Percentiles rank a stretch among this genome's conserved stretches.
phyloP scores from a whole-genome alignment of 805 yeast genomes.

The Cyberlindnera veronae region DNA sequence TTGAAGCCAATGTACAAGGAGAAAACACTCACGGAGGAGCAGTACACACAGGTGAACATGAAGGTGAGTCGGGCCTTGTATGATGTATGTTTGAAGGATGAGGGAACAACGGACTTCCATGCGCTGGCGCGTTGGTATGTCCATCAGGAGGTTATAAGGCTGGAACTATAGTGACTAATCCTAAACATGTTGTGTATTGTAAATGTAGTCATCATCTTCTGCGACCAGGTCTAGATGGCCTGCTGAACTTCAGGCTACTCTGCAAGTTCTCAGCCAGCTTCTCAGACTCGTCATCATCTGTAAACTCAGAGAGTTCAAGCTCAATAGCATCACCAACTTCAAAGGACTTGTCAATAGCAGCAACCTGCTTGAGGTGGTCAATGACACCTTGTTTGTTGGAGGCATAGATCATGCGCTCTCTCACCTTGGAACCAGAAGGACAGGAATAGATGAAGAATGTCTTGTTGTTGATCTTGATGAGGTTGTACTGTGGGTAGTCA shows the following conservation, averaged over 20 bases:
- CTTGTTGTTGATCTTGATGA: slow-evolving; percentile 43
- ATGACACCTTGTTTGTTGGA: slow-evolving; percentile 66
- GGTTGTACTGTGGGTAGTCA: slow-evolving; percentile 54
- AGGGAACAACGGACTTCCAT: slow-evolving; percentile 12
- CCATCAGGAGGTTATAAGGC: slow-evolving; percentile 1
- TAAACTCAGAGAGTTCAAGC: slow-evolving; percentile 51
- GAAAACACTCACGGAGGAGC: slow-evolving; percentile 31
- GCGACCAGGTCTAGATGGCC: slow-evolving; percentile 73
- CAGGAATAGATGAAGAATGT: slow-evolving; percentile 75
- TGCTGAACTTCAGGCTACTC: slow-evolving; percentile 40
- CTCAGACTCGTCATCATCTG: slow-evolving; percentile 19
- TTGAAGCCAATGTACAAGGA: slow-evolving; percentile 47
- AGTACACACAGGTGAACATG: slow-evolving; percentile 61
- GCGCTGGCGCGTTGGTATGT: slow-evolving; percentile 18
- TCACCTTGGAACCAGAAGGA: slow-evolving; percentile 86
- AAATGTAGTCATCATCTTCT: slow-evolving; percentile 26
- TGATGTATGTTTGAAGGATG: slow-evolving; percentile 26
- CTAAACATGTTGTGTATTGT: neutral
- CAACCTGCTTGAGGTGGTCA: slow-evolving; percentile 40
- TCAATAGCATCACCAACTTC: slow-evolving; percentile 77
- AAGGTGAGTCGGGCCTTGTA: slow-evolving; percentile 60
- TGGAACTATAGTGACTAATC: neutral
- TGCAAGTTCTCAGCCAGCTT: slow-evolving; percentile 12
- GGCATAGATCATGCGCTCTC: slow-evolving; percentile 91
- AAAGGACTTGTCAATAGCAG: slow-evolving; percentile 39